Conservation (phyloP, 1,139 yeast species). For the Williopsis jadinii region DNA sequence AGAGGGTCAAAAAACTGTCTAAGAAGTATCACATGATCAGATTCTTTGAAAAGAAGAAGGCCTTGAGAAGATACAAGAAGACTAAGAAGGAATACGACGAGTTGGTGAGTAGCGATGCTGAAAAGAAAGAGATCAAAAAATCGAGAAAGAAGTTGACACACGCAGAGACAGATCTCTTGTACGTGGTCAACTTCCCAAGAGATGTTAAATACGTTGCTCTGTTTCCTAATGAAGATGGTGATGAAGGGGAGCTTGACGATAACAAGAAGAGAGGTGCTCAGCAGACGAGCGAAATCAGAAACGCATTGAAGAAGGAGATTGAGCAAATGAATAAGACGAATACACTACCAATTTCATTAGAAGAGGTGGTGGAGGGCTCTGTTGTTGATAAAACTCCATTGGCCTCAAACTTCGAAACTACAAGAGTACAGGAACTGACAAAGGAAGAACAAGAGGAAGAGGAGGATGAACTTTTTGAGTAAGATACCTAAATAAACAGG, state of each 20-base stretch:
- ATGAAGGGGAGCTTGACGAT: slow-evolving; percentile 3
- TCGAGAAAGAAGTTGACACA: slow-evolving; percentile 47
- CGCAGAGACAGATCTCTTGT: slow-evolving; percentile 67
- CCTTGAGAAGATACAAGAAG: slow-evolving; percentile 64
- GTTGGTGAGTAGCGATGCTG: slow-evolving; percentile 28
- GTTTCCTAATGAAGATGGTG: slow-evolving; percentile 43
- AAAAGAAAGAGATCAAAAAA: slow-evolving; percentile 39
- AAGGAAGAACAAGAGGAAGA: slow-evolving; percentile 23
- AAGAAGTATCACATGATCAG: slow-evolving; percentile 89
- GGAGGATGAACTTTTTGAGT: slow-evolving; percentile 46
- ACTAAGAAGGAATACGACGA: slow-evolving; percentile 38
- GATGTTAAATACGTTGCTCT: slow-evolving; percentile 76
- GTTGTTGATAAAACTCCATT: slow-evolving; percentile 13
- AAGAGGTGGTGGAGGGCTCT: slow-evolving; percentile 50
- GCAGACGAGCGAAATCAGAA: slow-evolving; percentile 42
- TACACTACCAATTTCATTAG: slow-evolving; percentile 49
- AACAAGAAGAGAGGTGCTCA: slow-evolving; percentile 19
- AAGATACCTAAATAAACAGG: neutral
- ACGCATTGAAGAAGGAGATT: slow-evolving; percentile 43
- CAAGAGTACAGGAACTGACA: slow-evolving; percentile 10
- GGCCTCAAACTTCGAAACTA: slow-evolving; percentile 8
- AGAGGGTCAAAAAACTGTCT: slow-evolving; percentile 52
- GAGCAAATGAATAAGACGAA: slow-evolving; percentile 43
- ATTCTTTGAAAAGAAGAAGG: slow-evolving; percentile 88
- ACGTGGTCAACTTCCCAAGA: slow-evolving; percentile 72